phyloP scores from a whole-genome alignment of 352 stramenopile genomes.

The Pythium aquatile region DNA sequence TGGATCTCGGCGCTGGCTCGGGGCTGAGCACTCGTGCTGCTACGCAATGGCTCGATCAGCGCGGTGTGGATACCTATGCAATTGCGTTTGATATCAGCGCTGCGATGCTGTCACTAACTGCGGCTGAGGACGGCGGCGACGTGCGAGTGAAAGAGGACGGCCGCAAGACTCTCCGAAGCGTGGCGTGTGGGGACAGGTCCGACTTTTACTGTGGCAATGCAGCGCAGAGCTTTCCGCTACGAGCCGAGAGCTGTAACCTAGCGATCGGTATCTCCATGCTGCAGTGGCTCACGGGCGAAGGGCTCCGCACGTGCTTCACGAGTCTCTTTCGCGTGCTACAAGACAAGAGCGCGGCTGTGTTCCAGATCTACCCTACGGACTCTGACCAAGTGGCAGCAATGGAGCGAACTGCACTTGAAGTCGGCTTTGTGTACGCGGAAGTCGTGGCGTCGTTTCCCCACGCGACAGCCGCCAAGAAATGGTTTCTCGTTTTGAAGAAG shows the following conservation, averaged over 20 bases:
- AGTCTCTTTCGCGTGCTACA: slow-evolving; percentile 43
- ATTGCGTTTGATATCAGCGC: slow-evolving; percentile 78
- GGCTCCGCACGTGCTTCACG: slow-evolving; percentile 56
- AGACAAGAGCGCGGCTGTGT: slow-evolving; percentile 34
- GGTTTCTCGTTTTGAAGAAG: slow-evolving; percentile 44
- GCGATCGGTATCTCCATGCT: slow-evolving; percentile 83
- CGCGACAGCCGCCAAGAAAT: slow-evolving; percentile 66
- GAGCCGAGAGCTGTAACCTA: slow-evolving; percentile 35
- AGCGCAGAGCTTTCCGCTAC: slow-evolving; percentile 58
- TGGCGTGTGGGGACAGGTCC: slow-evolving; percentile 14
- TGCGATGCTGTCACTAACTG: slow-evolving; percentile 63
- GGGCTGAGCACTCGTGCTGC: slow-evolving; percentile 62
- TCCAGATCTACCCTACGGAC: slow-evolving; percentile 69
- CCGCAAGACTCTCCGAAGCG: slow-evolving; percentile 10
- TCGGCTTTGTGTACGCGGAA: slow-evolving; percentile 52
- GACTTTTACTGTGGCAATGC: slow-evolving; percentile 69
- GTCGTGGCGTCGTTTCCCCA: slow-evolving; percentile 74
- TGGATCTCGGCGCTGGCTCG: slow-evolving; percentile 72
- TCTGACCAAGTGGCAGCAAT: slow-evolving; percentile 56
- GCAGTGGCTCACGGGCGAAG: slow-evolving; percentile 68
- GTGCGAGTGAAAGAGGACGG: slow-evolving; percentile 22
- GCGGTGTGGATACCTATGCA: slow-evolving; percentile 31
- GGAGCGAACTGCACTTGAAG: slow-evolving; percentile 42
- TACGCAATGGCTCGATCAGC: slow-evolving; percentile 46
- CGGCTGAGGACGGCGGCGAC: background rate